Conservation (phyloP, 208 protist genomes). For the Leishmania guyanensis region DNA sequence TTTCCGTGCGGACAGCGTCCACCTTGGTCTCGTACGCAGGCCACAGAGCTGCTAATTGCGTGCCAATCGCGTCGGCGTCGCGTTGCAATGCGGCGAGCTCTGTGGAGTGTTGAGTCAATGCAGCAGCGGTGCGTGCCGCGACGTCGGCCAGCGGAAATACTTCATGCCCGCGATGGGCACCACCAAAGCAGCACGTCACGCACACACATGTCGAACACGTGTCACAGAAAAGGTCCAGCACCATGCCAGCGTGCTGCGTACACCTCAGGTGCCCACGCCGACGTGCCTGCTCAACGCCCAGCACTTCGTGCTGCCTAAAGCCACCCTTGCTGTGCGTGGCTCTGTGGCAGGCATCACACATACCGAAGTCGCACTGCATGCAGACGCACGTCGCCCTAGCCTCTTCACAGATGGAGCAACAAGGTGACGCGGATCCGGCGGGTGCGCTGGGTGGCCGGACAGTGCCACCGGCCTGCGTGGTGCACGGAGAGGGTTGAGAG, state of each 20-base stretch:
- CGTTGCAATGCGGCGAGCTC: slow-evolving; percentile 19
- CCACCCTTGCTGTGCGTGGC: slow-evolving; percentile 62
- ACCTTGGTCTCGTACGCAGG: slow-evolving; percentile 34
- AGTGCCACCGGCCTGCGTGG: background rate
- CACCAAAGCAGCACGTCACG: slow-evolving; percentile 74
- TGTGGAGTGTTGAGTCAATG: slow-evolving; percentile 14
- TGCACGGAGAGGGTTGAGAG: background rate
- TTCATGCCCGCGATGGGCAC: slow-evolving; percentile 62
- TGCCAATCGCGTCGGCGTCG: slow-evolving; percentile 4
- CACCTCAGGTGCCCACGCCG: slow-evolving; percentile 32
- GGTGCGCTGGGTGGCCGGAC: background rate
- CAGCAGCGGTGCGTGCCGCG: slow-evolving; percentile 8
- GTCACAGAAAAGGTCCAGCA: slow-evolving; percentile 71
- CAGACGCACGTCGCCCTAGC: slow-evolving; percentile 38
- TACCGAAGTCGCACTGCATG: slow-evolving; percentile 71
- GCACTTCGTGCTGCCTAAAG: slow-evolving; percentile 61
- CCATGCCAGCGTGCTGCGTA: slow-evolving; percentile 45
- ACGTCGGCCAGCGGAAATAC: slow-evolving; percentile 54
- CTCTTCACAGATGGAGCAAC: slow-evolving; percentile 78
- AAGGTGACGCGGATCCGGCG: background rate
- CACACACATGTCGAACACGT: slow-evolving; percentile 59
- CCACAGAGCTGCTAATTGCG: slow-evolving; percentile 8
- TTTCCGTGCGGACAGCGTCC: slow-evolving; percentile 27
- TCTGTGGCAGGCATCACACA: slow-evolving; percentile 52
- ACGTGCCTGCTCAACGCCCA: slow-evolving; percentile 38